These are phyloP conservation scores for Lophiotrema nucula DNA, from an alignment of 495 filamentous ascomycete genomes.

Conservation along the genomic window DNA sequence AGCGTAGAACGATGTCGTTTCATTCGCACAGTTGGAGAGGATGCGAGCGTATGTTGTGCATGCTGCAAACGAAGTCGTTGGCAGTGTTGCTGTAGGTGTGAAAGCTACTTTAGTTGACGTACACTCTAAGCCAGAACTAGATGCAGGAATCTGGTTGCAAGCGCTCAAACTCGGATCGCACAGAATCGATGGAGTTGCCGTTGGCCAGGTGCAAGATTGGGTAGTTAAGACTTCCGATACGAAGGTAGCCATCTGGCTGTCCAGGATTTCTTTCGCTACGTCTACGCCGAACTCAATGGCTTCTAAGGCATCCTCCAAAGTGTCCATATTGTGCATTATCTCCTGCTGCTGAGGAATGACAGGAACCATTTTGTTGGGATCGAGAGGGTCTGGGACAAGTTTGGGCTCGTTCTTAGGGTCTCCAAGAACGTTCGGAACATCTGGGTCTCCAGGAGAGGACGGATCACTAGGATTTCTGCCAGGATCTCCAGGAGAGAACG, in stretches of 20 bases:
- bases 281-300: background rate
- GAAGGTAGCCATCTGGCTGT: background rate
- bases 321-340: background rate
- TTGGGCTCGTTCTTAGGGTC: background rate
- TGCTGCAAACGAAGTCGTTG: slow-evolving; percentile 5
- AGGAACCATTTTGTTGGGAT: background rate
- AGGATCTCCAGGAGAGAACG: background rate
- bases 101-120: background rate
- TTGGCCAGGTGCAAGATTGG: background rate
- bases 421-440: background rate
- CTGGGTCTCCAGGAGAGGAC: background rate
- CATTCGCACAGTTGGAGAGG: slow-evolving; percentile 3
- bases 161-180: background rate
- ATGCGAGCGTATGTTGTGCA: slow-evolving; percentile 14
- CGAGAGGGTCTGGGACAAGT: background rate
- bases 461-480: background rate
- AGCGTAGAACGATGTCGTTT: slow-evolving; percentile 7
- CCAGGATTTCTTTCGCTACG: background rate
- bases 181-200: background rate
- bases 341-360: background rate
- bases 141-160: background rate
- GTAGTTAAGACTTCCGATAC: background rate
- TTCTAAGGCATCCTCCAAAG: background rate
- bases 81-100: slow-evolving; percentile 15
- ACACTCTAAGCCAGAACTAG: background rate